These are phyloP conservation scores for Pythium grandisporangium DNA, from an alignment of 352 stramenopile genomes.

Conservation along the genomic window DNA sequence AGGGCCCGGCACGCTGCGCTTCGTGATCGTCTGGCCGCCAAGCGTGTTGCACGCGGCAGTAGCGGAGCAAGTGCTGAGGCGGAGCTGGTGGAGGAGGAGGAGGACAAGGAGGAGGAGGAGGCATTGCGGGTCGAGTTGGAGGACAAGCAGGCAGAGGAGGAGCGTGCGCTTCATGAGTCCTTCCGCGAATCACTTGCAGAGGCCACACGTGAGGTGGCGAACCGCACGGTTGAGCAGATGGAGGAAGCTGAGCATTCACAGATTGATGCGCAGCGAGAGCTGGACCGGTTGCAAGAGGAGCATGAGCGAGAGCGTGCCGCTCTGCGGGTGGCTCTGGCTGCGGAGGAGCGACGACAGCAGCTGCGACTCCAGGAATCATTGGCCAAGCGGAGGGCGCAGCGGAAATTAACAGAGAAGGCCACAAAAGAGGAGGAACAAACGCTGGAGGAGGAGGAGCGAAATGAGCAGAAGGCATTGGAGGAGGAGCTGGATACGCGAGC, in stretches of 20 bases:
- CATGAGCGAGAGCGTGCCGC: constrained; percentile 22
- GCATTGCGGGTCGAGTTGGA: constrained; percentile 3
- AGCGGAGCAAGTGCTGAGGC: constrained; percentile 6
- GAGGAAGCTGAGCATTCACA: too few relatives aligned
- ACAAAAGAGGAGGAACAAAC: not conserved
- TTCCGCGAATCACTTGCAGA: too few relatives aligned
- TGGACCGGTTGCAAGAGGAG: constrained; percentile 34
- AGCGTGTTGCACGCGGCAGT: constrained; percentile 3
- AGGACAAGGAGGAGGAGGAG: constrained; percentile 10
- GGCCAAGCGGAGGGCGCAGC: constrained; percentile 10
- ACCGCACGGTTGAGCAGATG: too few relatives aligned
- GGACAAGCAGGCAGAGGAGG: not conserved
- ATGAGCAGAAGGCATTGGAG: not conserved
- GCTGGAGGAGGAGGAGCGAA: not conserved
- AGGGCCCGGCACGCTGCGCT: constrained; percentile 3
- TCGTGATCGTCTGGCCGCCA: constrained; percentile 25
- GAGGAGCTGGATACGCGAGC: not conserved
- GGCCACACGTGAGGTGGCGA: too few relatives aligned
- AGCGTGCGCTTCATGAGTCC: too few relatives aligned
- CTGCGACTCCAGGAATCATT: constrained; percentile 34
- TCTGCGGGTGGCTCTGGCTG: constrained; percentile 17
- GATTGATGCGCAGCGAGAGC: too few relatives aligned
- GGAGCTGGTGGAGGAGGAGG: constrained; percentile 8
- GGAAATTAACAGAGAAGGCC: not conserved
- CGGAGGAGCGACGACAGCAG: constrained; percentile 27